Evolutionary conservation across 257 asterid species (phyloP), one percentile per base, ranked within the genome.

Genomic region (Solanum pinnatisectum): DNA sequence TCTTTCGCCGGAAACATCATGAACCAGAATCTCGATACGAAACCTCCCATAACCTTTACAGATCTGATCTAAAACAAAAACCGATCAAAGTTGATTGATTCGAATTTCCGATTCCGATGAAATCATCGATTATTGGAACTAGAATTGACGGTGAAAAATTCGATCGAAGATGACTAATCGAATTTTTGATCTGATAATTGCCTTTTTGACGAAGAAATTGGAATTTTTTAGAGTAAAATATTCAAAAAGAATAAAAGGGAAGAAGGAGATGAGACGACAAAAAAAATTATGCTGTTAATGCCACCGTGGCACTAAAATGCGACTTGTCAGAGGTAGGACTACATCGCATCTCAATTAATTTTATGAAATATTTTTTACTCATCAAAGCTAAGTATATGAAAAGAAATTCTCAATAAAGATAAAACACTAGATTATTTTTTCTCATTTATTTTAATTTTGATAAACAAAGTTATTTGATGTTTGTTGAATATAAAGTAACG

Each of bases 1-100:
- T 96, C 98, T 93, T 95, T 94, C 40, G 99, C 99, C 85, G 98
- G 98, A 88, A 96, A 96, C 89, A 95, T 13, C 98, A 95, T 95
- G 94, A 93, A 96, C 99, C 99, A 96, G 89, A 96, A 93, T 94
- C 88, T 93, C 84, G 99, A 94, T 90, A 96, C 87, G 44, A 96
- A 93, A 23, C 95, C 98, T 65, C 99, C 99, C 99, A 79, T 79
- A 44, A 44, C 60, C 35, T 68, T 65, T 84, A 84, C 5, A 84
- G 87, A 84, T 84, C 87, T 84, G 60, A 65, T 65, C 36, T 10
- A 13, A 60, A 84, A 84, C 39, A 18, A 46, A 2, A 35, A 15
- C 10, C 13, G 27, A 35, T 73, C 81, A 35, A 73, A 18, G 27
- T 20, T 73, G 79, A 72, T 33, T 72, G 46, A 35, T 16, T 32